Evolutionary conservation across 2,329 filamentous ascomycete species (phyloP).

Genomic region (Xylariales sp.): DNA sequence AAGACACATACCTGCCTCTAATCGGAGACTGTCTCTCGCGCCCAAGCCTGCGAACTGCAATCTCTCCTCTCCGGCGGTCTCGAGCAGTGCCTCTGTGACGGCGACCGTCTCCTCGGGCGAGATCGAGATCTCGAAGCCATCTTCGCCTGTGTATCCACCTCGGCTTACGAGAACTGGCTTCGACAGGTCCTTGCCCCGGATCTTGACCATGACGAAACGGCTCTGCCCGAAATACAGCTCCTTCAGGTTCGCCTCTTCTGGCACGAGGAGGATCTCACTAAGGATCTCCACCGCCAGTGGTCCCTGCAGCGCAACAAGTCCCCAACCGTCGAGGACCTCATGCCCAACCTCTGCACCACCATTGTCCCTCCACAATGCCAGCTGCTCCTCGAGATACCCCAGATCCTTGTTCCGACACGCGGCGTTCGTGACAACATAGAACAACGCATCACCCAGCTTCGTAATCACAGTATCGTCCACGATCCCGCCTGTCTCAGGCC

Average conservation of each 20-base stretch:
- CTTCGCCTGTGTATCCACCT: conserved; percentile 94
- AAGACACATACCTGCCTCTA: conserved; percentile 98
- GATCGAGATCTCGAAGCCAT: conserved; percentile 95
- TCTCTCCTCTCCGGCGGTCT: conserved; percentile 52
- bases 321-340: conserved; percentile 66
- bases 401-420: conserved; percentile 87
- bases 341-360: conserved; percentile 57
- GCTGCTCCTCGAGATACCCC: conserved; percentile 66
- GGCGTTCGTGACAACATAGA: conserved; percentile 95
- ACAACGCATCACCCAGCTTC: conserved; percentile 65
- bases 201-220: conserved; percentile 59
- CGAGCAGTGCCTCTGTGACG: conserved; percentile 66
- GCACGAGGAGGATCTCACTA: conserved; percentile 52
- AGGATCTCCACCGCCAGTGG: conserved; percentile 71
- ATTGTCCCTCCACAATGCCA: conserved; percentile 54
- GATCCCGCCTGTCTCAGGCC: conserved; percentile 78
- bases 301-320: conserved; percentile 85
- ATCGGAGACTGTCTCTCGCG: conserved; percentile 82
- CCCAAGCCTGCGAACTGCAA: conserved; percentile 83
- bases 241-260: conserved; percentile 50
- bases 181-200: conserved; percentile 45
- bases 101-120: conserved; percentile 59
- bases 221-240: conserved; percentile 79
- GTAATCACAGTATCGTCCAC: conserved; percentile 93
- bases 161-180: conserved; percentile 69